Base-by-base conservation (phyloP, 176 grass and related monocot genomes). In the Chloris gayana region DNA sequence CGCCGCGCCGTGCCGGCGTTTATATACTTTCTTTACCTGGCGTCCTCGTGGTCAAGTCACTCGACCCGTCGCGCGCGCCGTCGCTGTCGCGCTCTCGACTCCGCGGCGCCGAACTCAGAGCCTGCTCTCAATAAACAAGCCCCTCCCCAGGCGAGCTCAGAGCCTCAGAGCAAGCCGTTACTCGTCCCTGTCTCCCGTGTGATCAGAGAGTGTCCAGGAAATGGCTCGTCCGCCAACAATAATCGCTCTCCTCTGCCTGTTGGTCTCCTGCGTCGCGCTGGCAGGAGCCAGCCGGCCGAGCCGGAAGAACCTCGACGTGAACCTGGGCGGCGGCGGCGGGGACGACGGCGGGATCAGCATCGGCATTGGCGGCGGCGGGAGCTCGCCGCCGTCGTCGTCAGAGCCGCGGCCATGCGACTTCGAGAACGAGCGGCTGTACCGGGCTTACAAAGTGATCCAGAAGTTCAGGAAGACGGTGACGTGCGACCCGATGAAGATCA, bases 371-470 rank as follows among this genome's bases (percentile, higher is more conserved):
- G 80, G 61, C 14, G 67, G 79, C 2, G 47, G 30, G 30, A 1
- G 76, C 75, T 14, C 29, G 74, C 32, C 79, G 5, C 26, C 94
- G 14, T 6, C 82, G 17, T 49, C 87, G 17, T 65, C 58, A 9
- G 27, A 9, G 24, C 88, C 73, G 12, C 49, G 38, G 81, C 72
- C 78, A 14, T 72, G 69, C 78, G 90, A 93, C 67, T 98, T 98
- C 90, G 58, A 72, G 83, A 95, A 92, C 83, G 67, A 72, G 15
- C 80, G 80, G 42, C 82, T 93, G 66, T 91, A 91, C 88, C 53
- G 2, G 0, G 92, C 92, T 73, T 98, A 98, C 80, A 3, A 65
- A 0, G 96, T 95, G 56, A 98, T 98, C 72, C 90, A 89, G 74
- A 25, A 9, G 13, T 98, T 95, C 86, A 82, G 22, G 84, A 34